Evolutionary conservation across 2,329 filamentous ascomycete species (phyloP), one percentile per base, ranked within the genome.

Genomic region (Epicoccum nigrum): DNA sequence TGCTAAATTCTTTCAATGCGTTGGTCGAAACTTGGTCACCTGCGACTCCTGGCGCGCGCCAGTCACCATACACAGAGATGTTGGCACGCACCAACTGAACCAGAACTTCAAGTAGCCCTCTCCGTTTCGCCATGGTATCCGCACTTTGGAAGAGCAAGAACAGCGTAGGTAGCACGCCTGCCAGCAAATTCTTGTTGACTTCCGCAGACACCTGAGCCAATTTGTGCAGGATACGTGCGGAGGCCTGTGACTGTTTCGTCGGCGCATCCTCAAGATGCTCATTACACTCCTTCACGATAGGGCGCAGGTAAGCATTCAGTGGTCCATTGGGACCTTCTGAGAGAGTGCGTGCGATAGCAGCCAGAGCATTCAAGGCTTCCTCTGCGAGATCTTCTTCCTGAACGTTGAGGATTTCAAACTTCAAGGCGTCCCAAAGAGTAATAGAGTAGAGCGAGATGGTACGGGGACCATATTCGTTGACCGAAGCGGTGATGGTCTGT

Each of bases 211-310:
- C 80, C 37, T 79, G 76, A 1, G 83, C 80, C 9, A 86, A 71
- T 6, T 79, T 80, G 30, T 79, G 75, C 13, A 88, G 65, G 15
- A 88, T 86, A 20, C 82, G 79, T 15, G 84, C 84, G 3, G 84
- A 80, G 8, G 84, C 84, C 62, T 83, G 83, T 3, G 86, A 86
- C 64, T 88, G 84, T 64, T 87, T 87, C 4, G 85, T 86, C 35
- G 86, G 85, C 6, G 86, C 86, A 64, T 88, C 85, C 60, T 85
- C 83, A 4, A 88, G 75, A 61, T 87, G 84, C 55, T 88, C 83
- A 53, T 86, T 84, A 64, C 85, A 87, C 70, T 88, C 86, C 60
- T 86, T 85, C 37, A 81, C 81, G 51, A 88, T 80, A 1, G 84
- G 82, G 37, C 79, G 79, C 19, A 88, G 70, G 65, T 83, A 88